Base-by-base conservation (phyloP, 2,329 filamentous ascomycete genomes). In the Leptographium radiaticola region DNA sequence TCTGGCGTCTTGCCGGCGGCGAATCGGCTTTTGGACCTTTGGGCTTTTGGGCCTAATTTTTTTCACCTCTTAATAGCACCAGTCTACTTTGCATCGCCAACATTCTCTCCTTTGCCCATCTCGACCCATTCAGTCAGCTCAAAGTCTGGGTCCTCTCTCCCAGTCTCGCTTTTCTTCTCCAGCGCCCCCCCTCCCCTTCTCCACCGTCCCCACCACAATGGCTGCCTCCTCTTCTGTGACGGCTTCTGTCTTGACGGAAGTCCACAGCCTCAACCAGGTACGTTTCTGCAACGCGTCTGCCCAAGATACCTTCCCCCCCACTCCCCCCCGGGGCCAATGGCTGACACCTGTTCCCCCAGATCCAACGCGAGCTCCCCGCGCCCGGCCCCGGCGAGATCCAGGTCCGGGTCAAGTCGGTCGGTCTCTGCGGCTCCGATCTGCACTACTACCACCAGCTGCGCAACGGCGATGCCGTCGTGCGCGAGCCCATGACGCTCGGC, bases 391-490 rank as follows among this genome's bases (percentile, higher is more conserved):
- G 74, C 60, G 77, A 83, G 59, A 73, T 84, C 50, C 79, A 83
- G 62, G 69, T 84, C 59, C 70, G 74, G 57, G 71, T 82, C 60
- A 74, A 75, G 58, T 71, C 75, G 50, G 83, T 80, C n/a, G 79
- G 80, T 46, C 71, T 84, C 63, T 84, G 81, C 66, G 81, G 80
- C 59, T 81, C 78, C 45, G 80, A 84, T 62, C 71, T 81, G 55
- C 79, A 82, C 65, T 61, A 61, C 58, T 59, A 57, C 53, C 54
- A 56, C 34, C 49, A 55, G 25, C 49, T 56, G 42, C 52, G 53
- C 64, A 83, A 83, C 59, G 80, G 80, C 55, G 75, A 80, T 67
- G 76, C 83, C 60, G 65, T 77, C 52, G 77, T 80, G 47, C 68
- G 67, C 33, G 74, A 71, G 59, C 74, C 75, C 30, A 62, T 77